phyloP scores from a whole-genome alignment of 306 rosid genomes.

The Hippophae tibetana region DNA sequence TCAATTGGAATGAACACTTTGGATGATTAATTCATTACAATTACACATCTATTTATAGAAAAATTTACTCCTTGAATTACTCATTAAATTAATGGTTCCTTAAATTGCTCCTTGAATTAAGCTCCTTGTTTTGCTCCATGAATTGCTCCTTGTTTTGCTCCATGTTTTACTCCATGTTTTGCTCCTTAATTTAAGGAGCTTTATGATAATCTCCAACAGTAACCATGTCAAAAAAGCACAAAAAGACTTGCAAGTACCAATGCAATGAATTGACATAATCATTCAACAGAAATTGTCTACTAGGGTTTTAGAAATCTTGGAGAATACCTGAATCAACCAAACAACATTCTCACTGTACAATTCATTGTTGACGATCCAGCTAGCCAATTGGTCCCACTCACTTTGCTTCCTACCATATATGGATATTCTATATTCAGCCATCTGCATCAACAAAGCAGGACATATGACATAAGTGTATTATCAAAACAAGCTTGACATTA shows the following conservation, averaged over 20 bases:
- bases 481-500: background rate
- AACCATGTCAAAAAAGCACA: conserved; percentile 1
- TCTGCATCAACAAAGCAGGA: conserved; percentile 44
- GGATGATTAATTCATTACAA: too few relatives aligned
- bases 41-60: too few relatives aligned
- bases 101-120: too few relatives aligned
- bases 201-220: too few relatives aligned
- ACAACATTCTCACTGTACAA: conserved; percentile 90
- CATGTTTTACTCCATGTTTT: too few relatives aligned
- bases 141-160: too few relatives aligned
- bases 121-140: too few relatives aligned
- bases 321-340: conserved; percentile 92
- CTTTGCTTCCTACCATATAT: conserved; percentile 99
- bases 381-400: conserved; percentile 98
- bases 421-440: conserved; percentile 95
- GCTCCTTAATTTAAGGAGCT: too few relatives aligned
- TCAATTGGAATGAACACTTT: too few relatives aligned
- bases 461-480: conserved; percentile 2
- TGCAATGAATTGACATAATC: background rate
- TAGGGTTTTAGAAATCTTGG: background rate
- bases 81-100: too few relatives aligned
- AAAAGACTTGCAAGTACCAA: background rate
- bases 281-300: conserved; percentile 6
- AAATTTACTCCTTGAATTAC: too few relatives aligned
- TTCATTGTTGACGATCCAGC: conserved; percentile 98